These are phyloP conservation scores for Podaxis carcinomalis DNA, from an alignment of 768 basidiomycete species.

Conservation along the genomic window DNA sequence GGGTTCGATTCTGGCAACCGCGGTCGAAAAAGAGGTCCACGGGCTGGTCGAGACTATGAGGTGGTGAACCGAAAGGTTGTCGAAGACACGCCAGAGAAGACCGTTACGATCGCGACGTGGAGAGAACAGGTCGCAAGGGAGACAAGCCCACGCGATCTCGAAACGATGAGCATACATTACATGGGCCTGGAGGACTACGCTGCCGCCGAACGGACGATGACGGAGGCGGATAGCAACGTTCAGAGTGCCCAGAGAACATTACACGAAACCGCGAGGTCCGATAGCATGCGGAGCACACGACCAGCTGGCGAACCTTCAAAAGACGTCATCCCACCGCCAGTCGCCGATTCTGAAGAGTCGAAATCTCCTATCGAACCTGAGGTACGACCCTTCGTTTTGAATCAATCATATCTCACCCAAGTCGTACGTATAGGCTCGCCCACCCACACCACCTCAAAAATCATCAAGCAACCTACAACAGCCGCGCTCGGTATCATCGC, in stretches of 20 bases:
- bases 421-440: neutral
- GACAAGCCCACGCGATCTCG: constrained; percentile 28
- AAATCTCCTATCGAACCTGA: constrained; percentile 5
- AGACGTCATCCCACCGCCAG: constrained; percentile 1
- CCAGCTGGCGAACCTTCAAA: constrained; percentile 9
- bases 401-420: neutral
- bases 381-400: neutral
- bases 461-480: constrained; percentile 4
- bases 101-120: constrained; percentile 54
- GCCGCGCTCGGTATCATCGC: constrained; percentile 3
- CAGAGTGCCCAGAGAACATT: constrained; percentile 7
- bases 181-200: constrained; percentile 28
- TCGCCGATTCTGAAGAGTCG: neutral
- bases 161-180: constrained; percentile 43
- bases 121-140: constrained; percentile 47
- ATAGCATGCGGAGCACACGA: constrained; percentile 7
- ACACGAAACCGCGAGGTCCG: constrained; percentile 6
- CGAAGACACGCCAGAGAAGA: constrained; percentile 46
- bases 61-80: constrained; percentile 37
- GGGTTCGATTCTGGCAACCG: constrained; percentile 7
- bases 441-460: constrained; percentile 10
- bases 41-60: constrained; percentile 36
- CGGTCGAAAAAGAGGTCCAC: constrained; percentile 15
- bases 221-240: constrained; percentile 10
- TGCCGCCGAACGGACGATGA: constrained; percentile 12